These are phyloP conservation scores for Butyriboletus loyo DNA, from an alignment of 768 basidiomycete genomes.

Conservation along the genomic window DNA sequence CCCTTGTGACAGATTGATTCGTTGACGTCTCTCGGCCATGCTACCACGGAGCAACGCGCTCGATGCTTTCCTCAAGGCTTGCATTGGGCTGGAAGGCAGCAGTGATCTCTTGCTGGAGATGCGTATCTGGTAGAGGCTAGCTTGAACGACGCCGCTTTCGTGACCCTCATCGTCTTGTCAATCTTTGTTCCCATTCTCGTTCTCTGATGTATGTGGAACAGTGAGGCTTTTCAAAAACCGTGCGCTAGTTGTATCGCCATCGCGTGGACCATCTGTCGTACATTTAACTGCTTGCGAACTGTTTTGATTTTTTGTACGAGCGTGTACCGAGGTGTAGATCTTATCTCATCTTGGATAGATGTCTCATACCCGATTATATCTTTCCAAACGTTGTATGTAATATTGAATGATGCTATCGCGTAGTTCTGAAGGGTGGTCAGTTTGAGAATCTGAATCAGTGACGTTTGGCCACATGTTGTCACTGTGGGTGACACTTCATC, in stretches of 20 bases:
- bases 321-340: not conserved
- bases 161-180: not conserved
- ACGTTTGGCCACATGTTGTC: no score
- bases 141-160: not conserved
- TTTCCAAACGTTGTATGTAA: not conserved
- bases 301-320: not conserved
- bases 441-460: no score
- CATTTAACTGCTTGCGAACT: conserved; percentile 17
- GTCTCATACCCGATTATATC: not conserved
- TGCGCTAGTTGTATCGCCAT: not conserved
- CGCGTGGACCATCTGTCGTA: not conserved
- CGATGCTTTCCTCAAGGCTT: conserved; percentile 92
- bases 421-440: no score
- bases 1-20: no score
- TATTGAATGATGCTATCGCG: conserved; percentile 4
- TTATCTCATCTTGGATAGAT: not conserved
- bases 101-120: conserved; percentile 85
- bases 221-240: conserved; percentile 24
- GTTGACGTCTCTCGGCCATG: no score
- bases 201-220: not conserved
- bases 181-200: not conserved
- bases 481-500: not conserved
- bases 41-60: conserved; percentile 94
- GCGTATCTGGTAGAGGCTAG: conserved; percentile 71
- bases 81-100: conserved; percentile 80